phyloP scores from a whole-genome alignment of 352 stramenopile genomes.

The Phytophthora fragariaefolia region DNA sequence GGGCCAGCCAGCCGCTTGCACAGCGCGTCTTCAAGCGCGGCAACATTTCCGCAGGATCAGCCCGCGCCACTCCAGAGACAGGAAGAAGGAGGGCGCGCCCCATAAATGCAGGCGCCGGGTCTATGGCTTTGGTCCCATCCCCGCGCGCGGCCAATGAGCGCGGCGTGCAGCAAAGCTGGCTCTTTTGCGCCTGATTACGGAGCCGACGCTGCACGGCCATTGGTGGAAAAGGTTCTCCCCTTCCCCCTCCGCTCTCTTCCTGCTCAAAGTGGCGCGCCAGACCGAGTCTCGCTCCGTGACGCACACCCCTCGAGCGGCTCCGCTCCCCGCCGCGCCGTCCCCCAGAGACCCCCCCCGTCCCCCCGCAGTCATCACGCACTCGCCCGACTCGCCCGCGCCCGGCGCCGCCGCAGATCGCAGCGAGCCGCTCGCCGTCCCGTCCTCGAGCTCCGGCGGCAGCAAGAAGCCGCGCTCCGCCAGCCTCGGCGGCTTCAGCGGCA shows the following conservation, averaged over 20 bases:
- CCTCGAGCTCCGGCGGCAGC: not conserved
- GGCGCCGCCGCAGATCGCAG: constrained; percentile 20
- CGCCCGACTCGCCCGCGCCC: constrained; percentile 12
- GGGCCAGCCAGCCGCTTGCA: no score
- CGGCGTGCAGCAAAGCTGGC: constrained; percentile 14
- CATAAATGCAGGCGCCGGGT: constrained; percentile 1
- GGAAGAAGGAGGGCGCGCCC: not conserved
- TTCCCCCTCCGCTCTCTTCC: constrained; percentile 23
- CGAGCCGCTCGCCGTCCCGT: constrained; percentile 28
- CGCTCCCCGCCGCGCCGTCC: not conserved
- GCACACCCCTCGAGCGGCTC: constrained; percentile 5
- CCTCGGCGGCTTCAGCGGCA: constrained; percentile 13
- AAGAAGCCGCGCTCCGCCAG: constrained; percentile 29
- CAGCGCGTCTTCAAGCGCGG: not conserved
- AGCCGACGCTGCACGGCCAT: not conserved
- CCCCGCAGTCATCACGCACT: constrained; percentile 28
- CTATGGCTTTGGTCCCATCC: constrained; percentile 17
- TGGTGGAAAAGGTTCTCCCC: constrained; percentile 5
- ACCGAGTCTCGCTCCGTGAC: constrained; percentile 29
- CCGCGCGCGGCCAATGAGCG: constrained; percentile 11
- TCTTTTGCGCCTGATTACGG: constrained; percentile 25
- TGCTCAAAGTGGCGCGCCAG: constrained; percentile 4
- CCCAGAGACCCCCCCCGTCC: no score
- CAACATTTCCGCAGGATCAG: not conserved
- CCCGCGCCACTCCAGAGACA: not conserved